Evolutionary conservation across 2,329 filamentous ascomycete species (phyloP).

Genomic region (Aureobasidium subglaciale): DNA sequence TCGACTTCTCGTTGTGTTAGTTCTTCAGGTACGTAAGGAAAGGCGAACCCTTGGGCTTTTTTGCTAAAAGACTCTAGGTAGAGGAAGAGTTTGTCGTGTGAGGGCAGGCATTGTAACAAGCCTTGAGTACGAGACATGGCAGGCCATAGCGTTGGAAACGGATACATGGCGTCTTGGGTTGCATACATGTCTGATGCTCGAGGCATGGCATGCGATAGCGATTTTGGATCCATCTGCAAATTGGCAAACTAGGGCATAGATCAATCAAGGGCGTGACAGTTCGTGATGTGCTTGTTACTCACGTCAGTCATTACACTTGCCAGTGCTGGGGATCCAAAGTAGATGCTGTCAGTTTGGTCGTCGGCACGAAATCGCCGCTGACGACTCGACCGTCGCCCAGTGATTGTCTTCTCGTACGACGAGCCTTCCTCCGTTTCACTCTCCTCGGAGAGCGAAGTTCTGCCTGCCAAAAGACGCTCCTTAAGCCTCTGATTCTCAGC

Average conservation of each 20-base stretch:
- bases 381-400: constrained; percentile 23
- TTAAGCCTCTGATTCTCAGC: constrained; percentile 39
- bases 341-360: constrained; percentile 39
- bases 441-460: constrained; percentile 25
- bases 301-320: constrained; percentile 43
- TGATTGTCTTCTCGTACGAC: constrained; percentile 20
- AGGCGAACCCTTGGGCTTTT: constrained; percentile 38
- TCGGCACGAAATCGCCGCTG: constrained; percentile 34
- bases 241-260: constrained; percentile 34
- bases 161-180: constrained; percentile 31
- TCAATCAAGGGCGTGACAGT: background rate
- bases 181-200: constrained; percentile 38
- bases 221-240: constrained; percentile 34
- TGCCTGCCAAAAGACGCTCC: constrained; percentile 32
- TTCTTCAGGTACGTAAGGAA: constrained; percentile 39
- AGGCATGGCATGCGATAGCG: constrained; percentile 38
- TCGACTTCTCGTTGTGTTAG: constrained; percentile 38
- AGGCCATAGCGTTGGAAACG: constrained; percentile 39
- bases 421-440: constrained; percentile 32
- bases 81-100: constrained; percentile 31
- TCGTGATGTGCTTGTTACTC: constrained; percentile 8
- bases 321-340: constrained; percentile 44
- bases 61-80: constrained; percentile 38
- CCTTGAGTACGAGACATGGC: constrained; percentile 30
- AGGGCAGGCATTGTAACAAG: constrained; percentile 34